A percentile compares a stretch with the other conserved stretches of the same genome.
Evolutionary conservation across 2,329 filamentous ascomycete genomes (phyloP).

Genomic region (Phaeophleospora eucalypticola): DNA sequence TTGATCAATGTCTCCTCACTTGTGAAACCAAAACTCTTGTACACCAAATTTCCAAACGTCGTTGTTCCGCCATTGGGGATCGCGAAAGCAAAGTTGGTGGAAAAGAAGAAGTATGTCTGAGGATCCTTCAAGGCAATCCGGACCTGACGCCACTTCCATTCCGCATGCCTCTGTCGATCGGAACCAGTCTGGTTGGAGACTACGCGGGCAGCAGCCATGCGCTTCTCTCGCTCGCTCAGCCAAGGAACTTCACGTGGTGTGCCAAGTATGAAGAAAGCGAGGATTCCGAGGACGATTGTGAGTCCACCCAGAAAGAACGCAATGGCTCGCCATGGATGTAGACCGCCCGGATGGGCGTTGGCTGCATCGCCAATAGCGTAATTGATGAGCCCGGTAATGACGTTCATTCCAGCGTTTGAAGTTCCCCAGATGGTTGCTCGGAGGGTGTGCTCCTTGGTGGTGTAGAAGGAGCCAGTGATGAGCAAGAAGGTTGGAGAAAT

Average conservation of each 20-base stretch:
- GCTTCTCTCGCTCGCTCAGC: slow-evolving; percentile 8
- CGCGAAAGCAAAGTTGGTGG: slow-evolving; percentile 10
- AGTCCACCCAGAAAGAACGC: slow-evolving; percentile 13
- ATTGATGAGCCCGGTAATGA: slow-evolving; percentile 11
- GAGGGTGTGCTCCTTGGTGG: slow-evolving; percentile 7
- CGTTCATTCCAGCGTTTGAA: slow-evolving; percentile 10
- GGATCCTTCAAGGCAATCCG: slow-evolving; percentile 10
- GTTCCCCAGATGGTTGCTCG: slow-evolving; percentile 9
- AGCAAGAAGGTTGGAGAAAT: slow-evolving; percentile 12
- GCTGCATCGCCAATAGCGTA: slow-evolving; percentile 14
- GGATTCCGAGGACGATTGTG: slow-evolving; percentile 11
- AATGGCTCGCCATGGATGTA: slow-evolving; percentile 12
- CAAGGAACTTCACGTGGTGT: slow-evolving; percentile 14
- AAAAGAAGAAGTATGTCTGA: slow-evolving; percentile 14
- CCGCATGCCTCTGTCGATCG: slow-evolving; percentile 11
- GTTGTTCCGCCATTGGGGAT: slow-evolving; percentile 11
- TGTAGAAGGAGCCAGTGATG: slow-evolving; percentile 10
- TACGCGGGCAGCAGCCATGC: slow-evolving; percentile 14
- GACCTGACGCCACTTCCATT: slow-evolving; percentile 16
- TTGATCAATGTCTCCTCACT: slow-evolving; percentile 6
- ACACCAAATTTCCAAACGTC: slow-evolving; percentile 10
- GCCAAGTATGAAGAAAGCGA: slow-evolving; percentile 13
- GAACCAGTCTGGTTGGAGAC: slow-evolving; percentile 14
- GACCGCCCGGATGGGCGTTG: slow-evolving; percentile 4
- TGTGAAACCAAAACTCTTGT: slow-evolving; percentile 13